These are phyloP conservation scores for Metschnikowia continentalis DNA, from an alignment of 805 yeast species.

Conservation along the genomic window DNA sequence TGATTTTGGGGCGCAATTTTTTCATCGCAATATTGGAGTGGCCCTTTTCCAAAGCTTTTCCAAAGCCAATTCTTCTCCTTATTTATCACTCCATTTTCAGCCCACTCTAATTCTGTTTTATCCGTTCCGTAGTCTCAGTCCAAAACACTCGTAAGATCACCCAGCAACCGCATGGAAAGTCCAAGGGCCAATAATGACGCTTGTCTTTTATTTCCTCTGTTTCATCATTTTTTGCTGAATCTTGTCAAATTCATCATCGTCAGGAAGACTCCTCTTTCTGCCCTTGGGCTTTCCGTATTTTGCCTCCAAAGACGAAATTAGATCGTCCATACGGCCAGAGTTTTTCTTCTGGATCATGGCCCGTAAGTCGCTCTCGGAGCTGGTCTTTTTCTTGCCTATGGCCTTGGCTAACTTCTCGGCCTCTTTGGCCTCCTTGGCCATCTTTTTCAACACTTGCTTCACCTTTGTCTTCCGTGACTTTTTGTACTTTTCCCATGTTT, in stretches of 20 bases:
- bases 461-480: slow-evolving; percentile 47
- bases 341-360: slow-evolving; percentile 49
- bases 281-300: slow-evolving; percentile 44
- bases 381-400: slow-evolving; percentile 24
- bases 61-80: too few relatives aligned
- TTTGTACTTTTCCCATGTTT: slow-evolving; percentile 49
- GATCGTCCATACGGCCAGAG: slow-evolving; percentile 38
- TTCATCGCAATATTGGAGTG: too few relatives aligned
- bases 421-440: slow-evolving; percentile 63
- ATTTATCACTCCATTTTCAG: too few relatives aligned
- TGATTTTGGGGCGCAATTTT: too few relatives aligned
- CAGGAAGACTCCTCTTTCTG: slow-evolving; percentile 37
- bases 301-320: slow-evolving; percentile 45
- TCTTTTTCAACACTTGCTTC: slow-evolving; percentile 44
- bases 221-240: slow-evolving; percentile 29
- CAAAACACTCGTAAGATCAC: too few relatives aligned
- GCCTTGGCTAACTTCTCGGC: slow-evolving; percentile 48
- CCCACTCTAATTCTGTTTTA: too few relatives aligned
- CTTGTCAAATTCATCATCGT: slow-evolving; percentile 46
- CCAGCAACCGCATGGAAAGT: too few relatives aligned
- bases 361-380: slow-evolving; percentile 39
- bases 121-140: too few relatives aligned
- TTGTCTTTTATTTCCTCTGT: neutral
- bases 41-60: too few relatives aligned
- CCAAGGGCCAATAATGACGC: too few relatives aligned